These are phyloP conservation scores for Dovyalis caffra DNA, from an alignment of 345 rosid genomes.

Conservation along the genomic window DNA sequence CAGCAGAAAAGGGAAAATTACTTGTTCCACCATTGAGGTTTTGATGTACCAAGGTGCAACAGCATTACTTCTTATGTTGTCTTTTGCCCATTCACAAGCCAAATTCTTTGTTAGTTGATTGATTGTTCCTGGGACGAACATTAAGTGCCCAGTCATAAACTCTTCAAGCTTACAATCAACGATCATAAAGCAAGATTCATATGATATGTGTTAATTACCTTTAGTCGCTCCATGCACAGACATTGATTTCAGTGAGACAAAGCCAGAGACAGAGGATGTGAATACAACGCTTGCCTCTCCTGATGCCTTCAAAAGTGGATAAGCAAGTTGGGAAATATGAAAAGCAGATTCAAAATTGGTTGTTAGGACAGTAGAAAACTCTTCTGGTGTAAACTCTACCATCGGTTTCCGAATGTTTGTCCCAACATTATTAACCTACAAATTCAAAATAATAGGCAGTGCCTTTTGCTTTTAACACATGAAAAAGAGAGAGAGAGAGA, in stretches of 20 bases:
- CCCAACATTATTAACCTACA: conserved; percentile 76
- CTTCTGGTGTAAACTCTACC: conserved; percentile 53
- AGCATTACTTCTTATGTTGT: conserved; percentile 72
- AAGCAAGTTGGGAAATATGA: conserved; percentile 70
- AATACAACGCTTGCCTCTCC: conserved; percentile 60
- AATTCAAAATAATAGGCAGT: not conserved
- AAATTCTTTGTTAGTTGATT: conserved; percentile 68
- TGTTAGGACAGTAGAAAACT: conserved; percentile 54
- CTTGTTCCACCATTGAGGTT: conserved; percentile 79
- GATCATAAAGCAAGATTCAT: not conserved
- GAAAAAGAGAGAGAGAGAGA: no score
- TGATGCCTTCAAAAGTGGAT: conserved; percentile 57
- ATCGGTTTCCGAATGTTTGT: conserved; percentile 67
- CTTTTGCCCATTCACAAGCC: conserved; percentile 89
- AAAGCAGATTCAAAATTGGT: conserved; percentile 78
- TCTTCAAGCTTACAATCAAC: not conserved
- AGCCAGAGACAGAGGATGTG: conserved; percentile 71
- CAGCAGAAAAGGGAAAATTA: conserved; percentile 29
- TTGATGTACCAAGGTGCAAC: conserved; percentile 89
- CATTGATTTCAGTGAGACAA: conserved; percentile 68
- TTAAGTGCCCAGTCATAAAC: not conserved
- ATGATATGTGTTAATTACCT: conserved; percentile 34
- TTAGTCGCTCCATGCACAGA: conserved; percentile 75
- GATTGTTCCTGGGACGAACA: conserved; percentile 53
- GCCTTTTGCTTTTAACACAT: not conserved